phyloP scores from a whole-genome alignment of 495 filamentous ascomycete species.

The Trichocladium uniseriatum region DNA sequence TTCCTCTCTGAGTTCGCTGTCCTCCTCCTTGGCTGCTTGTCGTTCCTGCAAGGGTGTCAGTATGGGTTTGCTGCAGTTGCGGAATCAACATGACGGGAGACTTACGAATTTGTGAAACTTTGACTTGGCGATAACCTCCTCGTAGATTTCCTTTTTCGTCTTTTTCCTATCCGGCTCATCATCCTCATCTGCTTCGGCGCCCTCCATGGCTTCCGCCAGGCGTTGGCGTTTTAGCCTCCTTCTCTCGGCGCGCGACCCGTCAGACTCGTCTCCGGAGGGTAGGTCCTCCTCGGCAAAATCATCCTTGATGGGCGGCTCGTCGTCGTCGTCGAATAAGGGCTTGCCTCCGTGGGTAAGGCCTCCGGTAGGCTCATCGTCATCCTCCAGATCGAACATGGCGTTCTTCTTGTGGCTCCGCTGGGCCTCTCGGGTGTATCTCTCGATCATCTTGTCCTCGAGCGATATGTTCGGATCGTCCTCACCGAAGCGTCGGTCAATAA shows the following conservation, averaged over 20 bases:
- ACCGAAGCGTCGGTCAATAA: slow-evolving; percentile 88
- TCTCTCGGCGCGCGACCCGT: slow-evolving; percentile 37
- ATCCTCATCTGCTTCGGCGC: slow-evolving; percentile 34
- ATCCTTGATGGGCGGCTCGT: slow-evolving; percentile 35
- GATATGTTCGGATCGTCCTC: slow-evolving; percentile 92
- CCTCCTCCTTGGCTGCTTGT: slow-evolving; percentile 86
- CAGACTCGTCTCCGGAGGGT: slow-evolving; percentile 47
- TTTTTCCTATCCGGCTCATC: slow-evolving; percentile 72
- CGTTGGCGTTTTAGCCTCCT: slow-evolving; percentile 52
- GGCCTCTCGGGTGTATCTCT: slow-evolving; percentile 82
- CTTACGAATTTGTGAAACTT: slow-evolving; percentile 83
- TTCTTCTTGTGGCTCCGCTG: slow-evolving; percentile 58
- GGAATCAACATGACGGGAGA: neutral
- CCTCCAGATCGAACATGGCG: slow-evolving; percentile 84
- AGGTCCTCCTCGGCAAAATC: slow-evolving; percentile 65
- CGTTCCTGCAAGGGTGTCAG: slow-evolving; percentile 33
- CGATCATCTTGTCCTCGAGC: slow-evolving; percentile 83
- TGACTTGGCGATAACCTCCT: slow-evolving; percentile 94
- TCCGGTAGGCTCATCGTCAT: slow-evolving; percentile 61
- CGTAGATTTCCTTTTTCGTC: slow-evolving; percentile 89
- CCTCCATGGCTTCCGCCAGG: slow-evolving; percentile 33
- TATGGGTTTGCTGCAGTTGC: neutral
- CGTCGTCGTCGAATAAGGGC: slow-evolving; percentile 50
- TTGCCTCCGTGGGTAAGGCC: slow-evolving; percentile 79
- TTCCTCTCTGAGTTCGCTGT: slow-evolving; percentile 60